Evolutionary conservation across 1,139 yeast species (phyloP), one percentile per base, ranked within the genome.

Genomic region (Debaryomyces sp.): DNA sequence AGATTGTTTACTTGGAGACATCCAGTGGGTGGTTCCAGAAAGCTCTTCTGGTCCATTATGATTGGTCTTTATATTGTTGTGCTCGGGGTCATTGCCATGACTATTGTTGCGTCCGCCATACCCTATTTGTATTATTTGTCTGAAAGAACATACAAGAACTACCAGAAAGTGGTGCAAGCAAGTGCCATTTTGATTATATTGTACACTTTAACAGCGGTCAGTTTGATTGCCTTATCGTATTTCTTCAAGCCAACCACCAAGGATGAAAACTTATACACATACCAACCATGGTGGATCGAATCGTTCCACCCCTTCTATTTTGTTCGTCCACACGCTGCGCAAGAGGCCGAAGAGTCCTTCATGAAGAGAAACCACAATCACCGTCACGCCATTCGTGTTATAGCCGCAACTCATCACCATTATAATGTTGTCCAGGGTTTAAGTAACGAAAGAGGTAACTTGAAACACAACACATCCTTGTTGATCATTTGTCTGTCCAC

Each of bases 251-350:
- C 90, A 23, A 82, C 89, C 12, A 57, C 66, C 42, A 74, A 74
- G 52, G 86, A 84, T 60, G 80, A 77, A 57, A 66, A 70, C 44
- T 69, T 83, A 40, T 73, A 77, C 56, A 84, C 89, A 17, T 82
- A 82, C 61, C 94, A 87, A 64, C 89, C 95, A 34, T 84, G 86
- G 78, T 87, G 95, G 95, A 83, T 87, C 59, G 84, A 84, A 61
- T 77, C 83, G 1, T 84, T 85, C 57, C 61, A 70, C 15, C 76
- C 85, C 12, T 67, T 72, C 40, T 84, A 84, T 63, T 84, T 75
- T 63, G 84, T 82, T 21, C 72, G 72, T 54, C 75, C 72, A 39
- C 70, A 73, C 58, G 80, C 85, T 27, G 70, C 75, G 5, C 66
- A 62, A 42, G 66, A 67, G 37, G 87, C 86, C n/a, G 84, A 74